Conservation (phyloP, 164 flowering plant genomes). For the Magnolia changhungtana region DNA sequence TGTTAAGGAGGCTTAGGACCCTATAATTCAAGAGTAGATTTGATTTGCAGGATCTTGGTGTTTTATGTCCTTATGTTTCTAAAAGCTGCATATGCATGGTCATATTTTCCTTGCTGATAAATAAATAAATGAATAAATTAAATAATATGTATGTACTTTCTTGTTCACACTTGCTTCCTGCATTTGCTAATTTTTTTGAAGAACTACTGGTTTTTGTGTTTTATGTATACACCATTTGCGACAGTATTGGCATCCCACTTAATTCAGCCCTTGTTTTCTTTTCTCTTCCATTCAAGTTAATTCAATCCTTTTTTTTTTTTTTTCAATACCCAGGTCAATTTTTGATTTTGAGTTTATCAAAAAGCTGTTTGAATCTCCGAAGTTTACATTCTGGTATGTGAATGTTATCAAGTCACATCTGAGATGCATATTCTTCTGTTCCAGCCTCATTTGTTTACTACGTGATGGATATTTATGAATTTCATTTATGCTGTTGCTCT, state of each 20-base stretch:
- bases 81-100: neutral
- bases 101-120: neutral
- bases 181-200: no score
- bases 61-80: neutral
- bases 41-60: no score
- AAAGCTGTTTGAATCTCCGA: conserved; percentile 81
- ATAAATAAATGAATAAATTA: neutral
- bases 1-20: no score
- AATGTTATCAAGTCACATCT: neutral
- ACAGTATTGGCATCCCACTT: neutral
- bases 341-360: conserved; percentile 81
- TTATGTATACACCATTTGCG: no score
- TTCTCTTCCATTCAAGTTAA: neutral
- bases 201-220: no score
- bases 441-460: neutral
- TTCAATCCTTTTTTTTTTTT: conserved; percentile 1
- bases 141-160: neutral
- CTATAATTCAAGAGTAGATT: no score
- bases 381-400: conserved; percentile 84
- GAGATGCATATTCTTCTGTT: neutral
- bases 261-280: conserved; percentile 2
- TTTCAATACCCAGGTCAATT: conserved; percentile 56
- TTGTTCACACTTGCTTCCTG: neutral
- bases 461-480: neutral
- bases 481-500: neutral